Evolutionary conservation across 1,139 yeast genomes (phyloP).

Genomic region (Blastobotrys raffinosifermentans): DNA sequence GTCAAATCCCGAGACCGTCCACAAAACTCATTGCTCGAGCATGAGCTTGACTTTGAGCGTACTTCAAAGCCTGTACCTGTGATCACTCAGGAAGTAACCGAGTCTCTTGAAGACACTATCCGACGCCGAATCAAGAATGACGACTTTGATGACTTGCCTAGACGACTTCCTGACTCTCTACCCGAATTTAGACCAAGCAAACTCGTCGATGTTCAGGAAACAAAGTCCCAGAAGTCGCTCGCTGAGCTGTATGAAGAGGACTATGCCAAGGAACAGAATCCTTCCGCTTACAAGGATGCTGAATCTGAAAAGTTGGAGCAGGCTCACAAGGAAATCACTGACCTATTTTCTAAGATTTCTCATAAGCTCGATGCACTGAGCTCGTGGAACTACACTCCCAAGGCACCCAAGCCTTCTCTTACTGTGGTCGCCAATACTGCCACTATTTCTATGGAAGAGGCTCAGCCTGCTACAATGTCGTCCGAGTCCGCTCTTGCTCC

Average conservation of each 20-base stretch:
- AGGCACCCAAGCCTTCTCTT: slow-evolving; percentile 73
- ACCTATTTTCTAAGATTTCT: slow-evolving; percentile 55
- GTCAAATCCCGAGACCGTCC: slow-evolving; percentile 79
- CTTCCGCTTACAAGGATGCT: slow-evolving; percentile 32
- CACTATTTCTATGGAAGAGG: slow-evolving; percentile 88
- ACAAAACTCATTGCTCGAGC: slow-evolving; percentile 63
- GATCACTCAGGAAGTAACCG: slow-evolving; percentile 83
- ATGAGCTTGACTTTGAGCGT: slow-evolving; percentile 65
- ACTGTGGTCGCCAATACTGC: slow-evolving; percentile 79
- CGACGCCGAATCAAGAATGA: slow-evolving; percentile 68
- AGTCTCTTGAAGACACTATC: slow-evolving; percentile 80
- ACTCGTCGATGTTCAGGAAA: slow-evolving; percentile 64
- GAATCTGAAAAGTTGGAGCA: slow-evolving; percentile 58
- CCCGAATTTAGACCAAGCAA: slow-evolving; percentile 47
- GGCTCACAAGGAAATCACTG: slow-evolving; percentile 74
- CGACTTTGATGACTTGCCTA: slow-evolving; percentile 80
- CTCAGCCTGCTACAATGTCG: slow-evolving; percentile 84
- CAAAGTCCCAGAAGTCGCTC: slow-evolving; percentile 78
- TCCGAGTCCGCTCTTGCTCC: slow-evolving; percentile 82
- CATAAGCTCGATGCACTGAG: slow-evolving; percentile 81
- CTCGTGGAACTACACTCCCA: slow-evolving; percentile 91
- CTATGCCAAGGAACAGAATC: slow-evolving; percentile 44
- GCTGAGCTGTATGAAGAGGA: slow-evolving; percentile 93
- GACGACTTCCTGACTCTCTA: slow-evolving; percentile 57
- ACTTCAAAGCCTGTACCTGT: slow-evolving; percentile 85